Conservation (phyloP, 2,329 filamentous ascomycete species). For the Aspergillus candidus region DNA sequence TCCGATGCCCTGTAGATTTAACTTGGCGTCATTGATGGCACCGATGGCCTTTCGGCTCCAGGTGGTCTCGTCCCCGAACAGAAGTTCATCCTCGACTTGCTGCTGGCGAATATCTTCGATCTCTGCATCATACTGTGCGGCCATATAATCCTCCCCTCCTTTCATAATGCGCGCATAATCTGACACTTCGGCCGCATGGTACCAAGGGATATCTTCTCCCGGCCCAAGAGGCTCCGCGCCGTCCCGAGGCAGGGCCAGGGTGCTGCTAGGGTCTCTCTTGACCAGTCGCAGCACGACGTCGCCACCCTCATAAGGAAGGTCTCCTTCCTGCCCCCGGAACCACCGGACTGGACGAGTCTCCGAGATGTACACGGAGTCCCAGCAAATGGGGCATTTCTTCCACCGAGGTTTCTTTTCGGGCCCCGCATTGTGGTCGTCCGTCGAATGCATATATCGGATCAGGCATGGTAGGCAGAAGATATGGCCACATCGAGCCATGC, state of each 20-base stretch:
- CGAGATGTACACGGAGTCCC: constrained; percentile 85
- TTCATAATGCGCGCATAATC: constrained; percentile 97
- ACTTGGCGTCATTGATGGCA: constrained; percentile 67
- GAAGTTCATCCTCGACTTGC: constrained; percentile 79
- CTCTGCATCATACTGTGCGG: constrained; percentile 70
- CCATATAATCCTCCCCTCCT: constrained; percentile 83
- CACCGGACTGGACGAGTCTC: constrained; percentile 86
- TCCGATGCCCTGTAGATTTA: constrained; percentile 63
- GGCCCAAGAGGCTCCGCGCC: constrained; percentile 63
- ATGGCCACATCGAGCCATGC: constrained; percentile 96
- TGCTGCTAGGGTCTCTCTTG: constrained; percentile 71
- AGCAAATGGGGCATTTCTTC: constrained; percentile 96
- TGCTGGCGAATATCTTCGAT: constrained; percentile 67
- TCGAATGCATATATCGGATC: constrained; percentile 90
- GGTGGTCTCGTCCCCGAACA: constrained; percentile 89
- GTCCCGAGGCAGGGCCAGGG: constrained; percentile 80
- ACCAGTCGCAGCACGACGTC: constrained; percentile 87
- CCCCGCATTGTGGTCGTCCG: constrained; percentile 59
- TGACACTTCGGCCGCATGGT: constrained; percentile 85
- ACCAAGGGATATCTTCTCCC: constrained; percentile 82
- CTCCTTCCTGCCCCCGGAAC: constrained; percentile 81
- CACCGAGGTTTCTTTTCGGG: constrained; percentile 68
- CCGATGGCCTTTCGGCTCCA: constrained; percentile 83
- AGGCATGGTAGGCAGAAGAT: constrained; percentile 93
- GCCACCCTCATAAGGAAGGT: constrained; percentile 71